These are phyloP conservation scores for Cicer pinnatifidum DNA, from an alignment of 306 rosid genomes.

Conservation along the genomic window DNA sequence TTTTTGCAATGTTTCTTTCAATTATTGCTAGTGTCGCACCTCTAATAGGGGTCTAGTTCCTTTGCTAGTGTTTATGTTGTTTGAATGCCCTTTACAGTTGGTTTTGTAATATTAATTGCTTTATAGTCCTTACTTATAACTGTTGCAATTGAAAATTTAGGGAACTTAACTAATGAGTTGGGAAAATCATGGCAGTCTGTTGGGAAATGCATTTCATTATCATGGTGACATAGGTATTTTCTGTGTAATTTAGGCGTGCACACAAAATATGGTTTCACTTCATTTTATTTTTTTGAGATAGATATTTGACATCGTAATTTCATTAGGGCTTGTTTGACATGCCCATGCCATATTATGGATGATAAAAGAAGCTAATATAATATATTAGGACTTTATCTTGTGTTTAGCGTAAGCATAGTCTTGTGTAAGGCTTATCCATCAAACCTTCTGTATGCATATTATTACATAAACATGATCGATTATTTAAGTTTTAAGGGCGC, in stretches of 20 bases:
- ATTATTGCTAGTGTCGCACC: background rate
- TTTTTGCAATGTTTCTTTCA: slow-evolving; percentile 12
- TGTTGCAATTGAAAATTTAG: slow-evolving; percentile 30
- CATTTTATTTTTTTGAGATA: background rate
- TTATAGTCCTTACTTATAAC: background rate
- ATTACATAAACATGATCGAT: too few relatives aligned
- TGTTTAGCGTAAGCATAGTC: background rate
- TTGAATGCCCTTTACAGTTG: slow-evolving; percentile 26
- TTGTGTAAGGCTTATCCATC: background rate
- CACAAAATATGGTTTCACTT: slow-evolving; percentile 17
- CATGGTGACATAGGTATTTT: background rate
- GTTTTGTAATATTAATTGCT: slow-evolving; percentile 21
- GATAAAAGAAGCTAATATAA: slow-evolving; percentile 18
- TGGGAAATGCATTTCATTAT: slow-evolving; percentile 2
- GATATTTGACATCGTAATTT: slow-evolving; percentile 16
- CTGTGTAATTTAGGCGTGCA: slow-evolving; percentile 6
- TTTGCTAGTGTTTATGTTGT: slow-evolving; percentile 19
- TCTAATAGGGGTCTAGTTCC: slow-evolving; percentile 18
- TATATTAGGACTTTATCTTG: background rate
- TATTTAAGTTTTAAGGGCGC: background rate
- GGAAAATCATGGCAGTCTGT: background rate
- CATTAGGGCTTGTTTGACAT: slow-evolving; percentile 2
- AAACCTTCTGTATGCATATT: background rate
- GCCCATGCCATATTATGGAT: slow-evolving; percentile 4
- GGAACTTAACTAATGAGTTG: background rate